Evolutionary conservation across 176 grass and related monocot species (phyloP).

Genomic region (Dactylis glomerata): DNA sequence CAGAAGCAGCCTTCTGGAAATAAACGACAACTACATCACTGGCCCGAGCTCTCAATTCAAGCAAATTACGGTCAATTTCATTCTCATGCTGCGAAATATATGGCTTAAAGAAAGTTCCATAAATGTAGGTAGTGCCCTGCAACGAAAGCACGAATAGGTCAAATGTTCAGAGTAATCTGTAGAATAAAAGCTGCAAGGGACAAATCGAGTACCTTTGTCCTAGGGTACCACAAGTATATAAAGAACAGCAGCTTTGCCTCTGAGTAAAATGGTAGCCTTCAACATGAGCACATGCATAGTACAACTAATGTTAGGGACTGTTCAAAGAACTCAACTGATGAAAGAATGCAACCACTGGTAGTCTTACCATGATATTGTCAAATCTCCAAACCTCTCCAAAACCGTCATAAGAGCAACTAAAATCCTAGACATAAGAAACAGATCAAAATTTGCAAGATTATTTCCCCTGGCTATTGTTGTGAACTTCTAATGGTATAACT

Average conservation of each 20-base stretch:
- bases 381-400: constrained; percentile 92
- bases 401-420: constrained; percentile 87
- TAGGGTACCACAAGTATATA: constrained; percentile 94
- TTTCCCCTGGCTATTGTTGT: background rate
- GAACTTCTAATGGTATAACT: constrained; percentile 10
- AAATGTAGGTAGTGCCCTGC: constrained; percentile 91
- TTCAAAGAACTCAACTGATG: constrained; percentile 17
- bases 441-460: constrained; percentile 9
- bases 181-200: constrained; percentile 7
- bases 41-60: constrained; percentile 84
- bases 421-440: constrained; percentile 60
- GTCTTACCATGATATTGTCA: constrained; percentile 88
- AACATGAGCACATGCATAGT: constrained; percentile 26
- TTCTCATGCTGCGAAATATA: constrained; percentile 93
- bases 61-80: constrained; percentile 90
- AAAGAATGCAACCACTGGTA: background rate
- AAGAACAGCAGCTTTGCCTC: constrained; percentile 92
- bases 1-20: constrained; percentile 66
- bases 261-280: constrained; percentile 91
- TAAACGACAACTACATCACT: constrained; percentile 61
- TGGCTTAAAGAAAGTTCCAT: constrained; percentile 90
- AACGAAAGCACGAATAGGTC: constrained; percentile 30
- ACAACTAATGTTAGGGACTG: constrained; percentile 33
- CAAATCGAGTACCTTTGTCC: constrained; percentile 74
- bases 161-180: constrained; percentile 19